Conservation (phyloP, 441 rosid species). For the Eutrema salsugineum region DNA sequence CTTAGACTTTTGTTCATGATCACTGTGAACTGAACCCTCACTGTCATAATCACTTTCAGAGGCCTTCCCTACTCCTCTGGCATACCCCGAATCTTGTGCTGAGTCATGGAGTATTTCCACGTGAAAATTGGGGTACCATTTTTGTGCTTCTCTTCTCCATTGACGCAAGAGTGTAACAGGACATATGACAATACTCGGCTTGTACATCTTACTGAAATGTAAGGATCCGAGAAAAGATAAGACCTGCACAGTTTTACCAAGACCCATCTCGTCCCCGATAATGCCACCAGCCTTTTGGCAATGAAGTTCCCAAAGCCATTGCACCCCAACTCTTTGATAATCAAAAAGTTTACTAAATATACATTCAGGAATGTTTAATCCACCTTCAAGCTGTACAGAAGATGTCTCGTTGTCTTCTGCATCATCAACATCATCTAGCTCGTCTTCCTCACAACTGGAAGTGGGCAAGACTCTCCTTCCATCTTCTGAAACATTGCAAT, state of each 20-base stretch:
- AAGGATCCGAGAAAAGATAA: slow-evolving; percentile 89
- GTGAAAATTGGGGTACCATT: slow-evolving; percentile 76
- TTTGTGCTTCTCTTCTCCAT: slow-evolving; percentile 93
- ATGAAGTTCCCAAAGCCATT: slow-evolving; percentile 99
- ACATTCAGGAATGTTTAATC: slow-evolving; percentile 70
- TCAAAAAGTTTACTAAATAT: slow-evolving; percentile 81
- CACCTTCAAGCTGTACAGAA: slow-evolving; percentile 76
- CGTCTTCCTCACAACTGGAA: slow-evolving; percentile 58
- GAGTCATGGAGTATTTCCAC: slow-evolving; percentile 95
- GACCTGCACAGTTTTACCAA: slow-evolving; percentile 95
- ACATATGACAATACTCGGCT: slow-evolving; percentile 88
- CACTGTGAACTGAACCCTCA: slow-evolving; percentile 67
- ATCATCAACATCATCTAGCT: slow-evolving; percentile 50
- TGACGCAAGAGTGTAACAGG: slow-evolving; percentile 92
- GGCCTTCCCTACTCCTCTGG: slow-evolving; percentile 46
- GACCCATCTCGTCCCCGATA: slow-evolving; percentile 99
- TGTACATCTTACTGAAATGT: slow-evolving; percentile 90
- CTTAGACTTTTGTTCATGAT: slow-evolving; percentile 51
- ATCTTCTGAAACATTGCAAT: slow-evolving; percentile 42
- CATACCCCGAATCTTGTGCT: slow-evolving; percentile 50
- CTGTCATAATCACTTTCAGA: slow-evolving; percentile 56
- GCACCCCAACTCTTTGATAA: slow-evolving; percentile 97
- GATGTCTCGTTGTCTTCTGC: slow-evolving; percentile 36
- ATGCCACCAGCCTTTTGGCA: slow-evolving; percentile 98
- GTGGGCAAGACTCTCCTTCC: slow-evolving; percentile 34